Evolutionary conservation across 2,329 filamentous ascomycete species (phyloP).

Genomic region (Didymella sp.): DNA sequence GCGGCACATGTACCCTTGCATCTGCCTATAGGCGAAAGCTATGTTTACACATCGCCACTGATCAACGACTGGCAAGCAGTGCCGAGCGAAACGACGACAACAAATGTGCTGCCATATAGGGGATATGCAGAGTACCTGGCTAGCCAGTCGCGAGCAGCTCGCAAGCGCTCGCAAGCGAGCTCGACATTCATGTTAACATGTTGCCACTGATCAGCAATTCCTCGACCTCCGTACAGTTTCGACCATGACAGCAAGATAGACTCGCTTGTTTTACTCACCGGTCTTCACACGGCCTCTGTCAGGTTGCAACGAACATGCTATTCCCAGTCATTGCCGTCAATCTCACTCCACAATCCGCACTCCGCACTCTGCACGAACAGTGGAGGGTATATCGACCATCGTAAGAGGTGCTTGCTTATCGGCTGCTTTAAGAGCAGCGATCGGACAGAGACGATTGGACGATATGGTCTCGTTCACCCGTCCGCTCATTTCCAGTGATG

Average conservation of each 20-base stretch:
- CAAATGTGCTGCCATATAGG: too few relatives aligned
- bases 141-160: background rate
- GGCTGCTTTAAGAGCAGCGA: background rate
- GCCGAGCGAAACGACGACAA: background rate
- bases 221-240: too few relatives aligned
- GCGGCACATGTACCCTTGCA: background rate
- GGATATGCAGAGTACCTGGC: too few relatives aligned
- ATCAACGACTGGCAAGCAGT: background rate
- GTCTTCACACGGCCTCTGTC: too few relatives aligned
- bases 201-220: background rate
- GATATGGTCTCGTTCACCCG: background rate
- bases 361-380: too few relatives aligned
- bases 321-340: too few relatives aligned
- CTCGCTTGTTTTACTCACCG: too few relatives aligned
- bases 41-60: background rate
- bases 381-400: background rate
- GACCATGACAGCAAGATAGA: too few relatives aligned
- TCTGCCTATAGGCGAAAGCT: background rate
- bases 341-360: too few relatives aligned
- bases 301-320: too few relatives aligned
- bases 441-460: background rate
- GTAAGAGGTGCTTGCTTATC: background rate
- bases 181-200: background rate
- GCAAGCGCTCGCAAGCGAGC: background rate
- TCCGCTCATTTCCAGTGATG: too few relatives aligned